Base-by-base conservation (phyloP, 306 rosid genomes). In the Trifolium fragiferum region DNA sequence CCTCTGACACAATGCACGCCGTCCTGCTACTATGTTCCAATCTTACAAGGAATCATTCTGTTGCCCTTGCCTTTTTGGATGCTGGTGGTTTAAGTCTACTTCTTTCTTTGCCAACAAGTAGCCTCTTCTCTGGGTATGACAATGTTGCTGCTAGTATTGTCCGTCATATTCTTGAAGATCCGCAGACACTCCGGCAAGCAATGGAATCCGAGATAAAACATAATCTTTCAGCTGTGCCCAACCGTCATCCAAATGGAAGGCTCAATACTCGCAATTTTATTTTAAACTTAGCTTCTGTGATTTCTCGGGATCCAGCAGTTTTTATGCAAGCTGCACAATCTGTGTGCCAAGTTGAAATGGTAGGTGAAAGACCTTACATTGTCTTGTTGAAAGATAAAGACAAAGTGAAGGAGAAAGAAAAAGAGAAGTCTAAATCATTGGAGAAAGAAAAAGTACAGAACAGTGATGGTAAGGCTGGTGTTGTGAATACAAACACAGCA, bases 101-200 rank as follows among this genome's bases (percentile, higher is more conserved):
- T 68, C 97, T 95, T 69, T 89, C 97, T 53, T 85, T 95, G 93
- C 99, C 98, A 66, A 95, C 98, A 13, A 85, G 85, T 76, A 87
- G 98, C 87, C 96, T 95, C 40, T 95, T 95, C 84, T 91, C 97
- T 27, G 99, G 99, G 82, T 95, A 89, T 82, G 99, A 95, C 77
- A 92, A 88, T 84, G 86, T 92, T 80, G 99, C 99, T 74, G 94
- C 98, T 23, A 85, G 93, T 69, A 95, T 95, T 44, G 87, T 90
- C 49, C 98, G 98, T 73, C 98, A 95, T 76, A 91, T 92, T 76
- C 96, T 95, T 82, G 99, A 92, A 81, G 99, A 95, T 88, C 98
- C 99, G n/a, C 99, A 90, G 78, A 95, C 99, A 7, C 99, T 95
- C 59, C 99, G 90, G 90, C 99, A 92, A 82, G 99, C 99, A 75